These are phyloP conservation scores for Podospora pseudopauciseta DNA, from an alignment of 495 filamentous ascomycete species.

Conservation along the genomic window DNA sequence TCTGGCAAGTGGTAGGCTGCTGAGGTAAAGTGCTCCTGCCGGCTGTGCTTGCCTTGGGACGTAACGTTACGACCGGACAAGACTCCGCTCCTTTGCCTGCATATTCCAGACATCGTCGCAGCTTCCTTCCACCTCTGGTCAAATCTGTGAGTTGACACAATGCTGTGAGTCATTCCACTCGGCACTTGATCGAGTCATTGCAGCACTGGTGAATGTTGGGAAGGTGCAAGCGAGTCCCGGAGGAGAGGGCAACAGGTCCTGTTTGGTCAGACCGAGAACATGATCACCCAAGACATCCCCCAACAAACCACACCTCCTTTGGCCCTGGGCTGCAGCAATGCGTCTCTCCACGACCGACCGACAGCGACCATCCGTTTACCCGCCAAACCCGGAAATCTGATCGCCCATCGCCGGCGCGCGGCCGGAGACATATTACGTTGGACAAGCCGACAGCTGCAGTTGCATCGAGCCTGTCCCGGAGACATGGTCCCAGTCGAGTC, in stretches of 20 bases:
- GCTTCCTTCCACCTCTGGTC: no score
- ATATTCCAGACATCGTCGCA: no score
- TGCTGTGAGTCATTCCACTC: background rate
- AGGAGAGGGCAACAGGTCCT: background rate
- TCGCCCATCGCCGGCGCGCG: background rate
- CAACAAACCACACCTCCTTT: background rate
- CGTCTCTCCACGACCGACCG: background rate
- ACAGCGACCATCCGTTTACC: conserved; percentile 1
- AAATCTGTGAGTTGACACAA: no score
- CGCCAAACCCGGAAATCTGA: background rate
- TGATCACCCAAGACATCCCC: background rate
- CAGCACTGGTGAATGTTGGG: background rate
- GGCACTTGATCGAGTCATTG: background rate
- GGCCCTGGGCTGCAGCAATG: background rate
- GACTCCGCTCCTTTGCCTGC: background rate
- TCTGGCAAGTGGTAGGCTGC: background rate
- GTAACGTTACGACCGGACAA: background rate
- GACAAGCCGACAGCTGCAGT: conserved; percentile 10
- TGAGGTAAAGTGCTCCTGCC: background rate
- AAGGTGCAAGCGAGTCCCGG: background rate
- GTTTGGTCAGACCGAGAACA: background rate
- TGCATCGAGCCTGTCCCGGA: conserved; percentile 10
- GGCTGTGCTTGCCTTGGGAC: background rate
- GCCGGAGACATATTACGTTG: conserved; percentile 1
- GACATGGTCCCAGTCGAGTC: conserved; percentile 12